A percentile compares a stretch with the other conserved stretches of the same genome.
phyloP scores from a whole-genome alignment of 2,329 filamentous ascomycete species.

The Hymenoscyphus infarciens region DNA sequence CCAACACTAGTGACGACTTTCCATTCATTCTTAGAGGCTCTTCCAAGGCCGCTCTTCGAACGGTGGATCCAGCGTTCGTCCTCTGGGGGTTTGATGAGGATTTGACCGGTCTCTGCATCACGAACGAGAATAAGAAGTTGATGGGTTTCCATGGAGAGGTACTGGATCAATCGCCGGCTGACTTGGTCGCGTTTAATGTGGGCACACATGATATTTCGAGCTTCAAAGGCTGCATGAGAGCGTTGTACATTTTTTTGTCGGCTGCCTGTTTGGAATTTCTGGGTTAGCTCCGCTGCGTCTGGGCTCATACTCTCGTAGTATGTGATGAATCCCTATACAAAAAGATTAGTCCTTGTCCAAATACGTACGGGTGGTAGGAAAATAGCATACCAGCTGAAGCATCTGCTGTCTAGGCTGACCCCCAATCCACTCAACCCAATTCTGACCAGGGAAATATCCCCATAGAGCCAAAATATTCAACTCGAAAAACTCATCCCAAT shows the following conservation, averaged over 20 bases:
- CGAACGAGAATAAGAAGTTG: constrained; percentile 40
- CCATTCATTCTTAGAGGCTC: constrained; percentile 40
- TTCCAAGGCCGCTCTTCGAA: constrained; percentile 39
- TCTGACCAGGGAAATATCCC: constrained; percentile 45
- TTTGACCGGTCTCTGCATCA: constrained; percentile 39
- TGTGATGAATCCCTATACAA: constrained; percentile 27
- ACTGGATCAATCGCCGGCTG: constrained; percentile 42
- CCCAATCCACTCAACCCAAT: constrained; percentile 43
- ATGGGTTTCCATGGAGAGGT: constrained; percentile 39
- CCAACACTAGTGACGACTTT: constrained; percentile 36
- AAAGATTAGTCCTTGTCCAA: not conserved
- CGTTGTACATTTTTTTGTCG: constrained; percentile 33
- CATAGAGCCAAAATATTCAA: constrained; percentile 43
- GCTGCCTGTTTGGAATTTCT: constrained; percentile 34
- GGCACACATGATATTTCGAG: constrained; percentile 41
- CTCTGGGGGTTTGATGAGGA: constrained; percentile 38
- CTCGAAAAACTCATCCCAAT: constrained; percentile 50
- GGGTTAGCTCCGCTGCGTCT: constrained; percentile 35
- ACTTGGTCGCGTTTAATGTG: constrained; percentile 41
- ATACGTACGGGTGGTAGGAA: not conserved
- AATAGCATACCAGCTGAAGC: constrained; percentile 35
- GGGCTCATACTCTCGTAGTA: constrained; percentile 21
- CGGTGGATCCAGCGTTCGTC: constrained; percentile 40
- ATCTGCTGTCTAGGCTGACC: constrained; percentile 40
- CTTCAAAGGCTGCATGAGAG: constrained; percentile 36